Evolutionary conservation across 2,329 filamentous ascomycete genomes (phyloP), one percentile per base, ranked within the genome.

Genomic region (Dothideomycetes sp.): DNA sequence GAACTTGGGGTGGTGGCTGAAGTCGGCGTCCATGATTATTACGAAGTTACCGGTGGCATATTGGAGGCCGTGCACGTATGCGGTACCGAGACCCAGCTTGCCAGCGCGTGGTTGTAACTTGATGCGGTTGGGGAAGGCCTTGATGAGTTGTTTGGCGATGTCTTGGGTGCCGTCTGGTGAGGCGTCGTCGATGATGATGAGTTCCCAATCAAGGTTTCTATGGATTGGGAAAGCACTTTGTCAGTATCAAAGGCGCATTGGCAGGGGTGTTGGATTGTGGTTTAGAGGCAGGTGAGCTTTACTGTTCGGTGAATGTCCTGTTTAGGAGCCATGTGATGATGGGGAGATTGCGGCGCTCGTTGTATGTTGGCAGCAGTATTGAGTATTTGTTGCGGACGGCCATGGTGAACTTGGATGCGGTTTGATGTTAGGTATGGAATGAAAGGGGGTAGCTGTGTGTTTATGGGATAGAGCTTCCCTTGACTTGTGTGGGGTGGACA

Each of bases 21-120:
- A 98, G 68, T 98, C 91, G 65, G 93, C 91, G 70, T 98, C 91
- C 91, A 98, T 98, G 74, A 98, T 98, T 71, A 98, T 85, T 60
- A 98, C 85, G 59, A 80, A 96, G 74, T 93, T 95, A 55, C 91
- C 91, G 16, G 80, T 87, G 17, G 75, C 82, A 60, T 84, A 96
- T 62, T 94, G 78, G 46, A 98, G 74, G 38, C 89, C 89, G 65
- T 95, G 88, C 27, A 95, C 85, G 68, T 96, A 96, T 34, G 89
- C 89, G 3, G 89, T 95, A 52, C 89, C 89, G 35, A 96, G 81
- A n/a, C 89, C 89, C 27, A 95, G 83, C 69, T 96, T 98, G 60
- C 93, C 93, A 29, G 85, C 76, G 57, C 93, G 88, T 17, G 86
- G 76, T 67, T 91, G 84, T 50, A 98, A 81, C 52, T 84, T 59